Conservation (phyloP, 805 yeast genomes). For the Schwanniomyces occidentalis region DNA sequence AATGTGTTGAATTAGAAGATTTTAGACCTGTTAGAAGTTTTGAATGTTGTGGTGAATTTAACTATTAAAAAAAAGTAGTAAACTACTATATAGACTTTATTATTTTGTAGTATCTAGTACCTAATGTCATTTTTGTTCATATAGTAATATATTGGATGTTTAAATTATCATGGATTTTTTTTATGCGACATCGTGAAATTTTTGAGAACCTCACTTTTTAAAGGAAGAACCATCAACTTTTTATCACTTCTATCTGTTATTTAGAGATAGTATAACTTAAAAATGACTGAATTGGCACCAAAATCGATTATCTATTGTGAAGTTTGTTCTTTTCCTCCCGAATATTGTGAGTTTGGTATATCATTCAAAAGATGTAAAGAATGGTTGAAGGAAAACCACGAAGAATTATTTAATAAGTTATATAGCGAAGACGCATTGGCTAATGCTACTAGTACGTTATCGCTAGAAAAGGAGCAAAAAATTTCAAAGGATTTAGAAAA, state of each 20-base stretch:
- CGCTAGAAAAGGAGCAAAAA: conserved; percentile 77
- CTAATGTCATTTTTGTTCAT: not conserved
- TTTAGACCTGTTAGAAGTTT: conserved; percentile 52
- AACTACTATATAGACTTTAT: too few relatives aligned
- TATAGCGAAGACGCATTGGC: conserved; percentile 63
- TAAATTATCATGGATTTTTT: too few relatives aligned
- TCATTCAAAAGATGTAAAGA: conserved; percentile 77
- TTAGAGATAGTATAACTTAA: too few relatives aligned
- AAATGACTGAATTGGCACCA: conserved; percentile 33
- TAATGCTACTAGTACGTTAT: conserved; percentile 58
- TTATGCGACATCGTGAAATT: conserved; percentile 5
- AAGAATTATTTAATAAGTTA: conserved; percentile 55
- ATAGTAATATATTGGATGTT: too few relatives aligned
- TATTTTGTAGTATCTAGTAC: too few relatives aligned
- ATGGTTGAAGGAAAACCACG: conserved; percentile 68
- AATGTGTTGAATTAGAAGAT: conserved; percentile 64
- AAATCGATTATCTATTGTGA: conserved; percentile 63
- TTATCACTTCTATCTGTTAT: too few relatives aligned
- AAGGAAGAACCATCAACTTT: too few relatives aligned
- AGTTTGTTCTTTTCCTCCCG: conserved; percentile 83
- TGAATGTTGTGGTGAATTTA: conserved; percentile 25
- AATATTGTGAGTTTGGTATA: conserved; percentile 89
- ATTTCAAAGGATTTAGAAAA: conserved; percentile 80
- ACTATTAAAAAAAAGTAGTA: not conserved
- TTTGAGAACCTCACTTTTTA: too few relatives aligned